These are phyloP conservation scores for Cladorrhinum sp. DNA, from an alignment of 2,329 filamentous ascomycete genomes.

Conservation along the genomic window DNA sequence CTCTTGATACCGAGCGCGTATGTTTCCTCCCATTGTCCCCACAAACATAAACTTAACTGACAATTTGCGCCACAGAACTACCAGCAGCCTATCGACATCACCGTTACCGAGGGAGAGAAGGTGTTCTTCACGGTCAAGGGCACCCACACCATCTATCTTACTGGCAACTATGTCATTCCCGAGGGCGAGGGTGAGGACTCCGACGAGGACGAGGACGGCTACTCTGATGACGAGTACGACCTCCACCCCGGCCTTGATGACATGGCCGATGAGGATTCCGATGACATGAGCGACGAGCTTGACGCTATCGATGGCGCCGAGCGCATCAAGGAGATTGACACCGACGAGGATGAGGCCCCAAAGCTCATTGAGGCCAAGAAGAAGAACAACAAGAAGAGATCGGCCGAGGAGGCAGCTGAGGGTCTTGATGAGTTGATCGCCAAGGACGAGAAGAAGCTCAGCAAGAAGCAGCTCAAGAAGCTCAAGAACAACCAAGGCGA, in stretches of 20 bases:
- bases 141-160: slow-evolving; percentile 86
- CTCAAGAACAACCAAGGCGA: slow-evolving; percentile 98
- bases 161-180: slow-evolving; percentile 89
- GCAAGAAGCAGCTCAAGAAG: slow-evolving; percentile 98
- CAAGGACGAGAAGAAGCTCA: slow-evolving; percentile 76
- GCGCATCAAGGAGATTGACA: slow-evolving; percentile 78
- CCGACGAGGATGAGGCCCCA: slow-evolving; percentile 71
- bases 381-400: slow-evolving; percentile 96
- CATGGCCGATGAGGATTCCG: slow-evolving; percentile 64
- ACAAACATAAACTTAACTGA: slow-evolving; percentile 28
- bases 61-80: slow-evolving; percentile 61
- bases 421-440: slow-evolving; percentile 81
- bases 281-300: slow-evolving; percentile 71
- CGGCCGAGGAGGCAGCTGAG: slow-evolving; percentile 68
- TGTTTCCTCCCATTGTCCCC: slow-evolving; percentile 30
- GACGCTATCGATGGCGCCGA: slow-evolving; percentile 70
- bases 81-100: slow-evolving; percentile 94
- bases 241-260: slow-evolving; percentile 77
- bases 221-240: slow-evolving; percentile 74
- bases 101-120: slow-evolving; percentile 80
- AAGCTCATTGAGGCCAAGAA: slow-evolving; percentile 56
- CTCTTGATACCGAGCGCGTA: slow-evolving; percentile 89
- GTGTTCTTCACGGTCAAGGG: slow-evolving; percentile 91
- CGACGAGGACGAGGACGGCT: slow-evolving; percentile 61
- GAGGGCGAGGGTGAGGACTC: slow-evolving; percentile 63